phyloP scores from a whole-genome alignment of 768 basidiomycete species.

The Coprinellus micaceus region DNA sequence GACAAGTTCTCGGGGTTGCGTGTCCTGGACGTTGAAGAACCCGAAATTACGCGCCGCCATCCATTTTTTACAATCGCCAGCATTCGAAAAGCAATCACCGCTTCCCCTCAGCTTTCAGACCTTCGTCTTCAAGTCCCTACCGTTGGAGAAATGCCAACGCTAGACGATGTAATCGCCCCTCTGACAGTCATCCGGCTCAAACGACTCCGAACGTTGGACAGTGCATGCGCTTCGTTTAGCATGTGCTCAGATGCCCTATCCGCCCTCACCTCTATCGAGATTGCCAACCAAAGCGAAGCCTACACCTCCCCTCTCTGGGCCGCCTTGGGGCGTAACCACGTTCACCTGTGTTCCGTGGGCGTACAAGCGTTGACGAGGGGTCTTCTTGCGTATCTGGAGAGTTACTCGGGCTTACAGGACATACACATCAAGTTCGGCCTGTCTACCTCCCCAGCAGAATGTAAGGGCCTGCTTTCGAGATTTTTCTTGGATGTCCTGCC shows the following conservation, averaged over 20 bases:
- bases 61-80: not conserved
- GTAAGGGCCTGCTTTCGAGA: not conserved
- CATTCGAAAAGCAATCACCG: no score
- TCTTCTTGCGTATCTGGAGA: not conserved
- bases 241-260: not conserved
- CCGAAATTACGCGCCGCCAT: not conserved
- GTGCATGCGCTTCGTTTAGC: not conserved
- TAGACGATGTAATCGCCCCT: constrained; percentile 1
- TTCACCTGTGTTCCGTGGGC: not conserved
- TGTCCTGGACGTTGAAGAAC: not conserved
- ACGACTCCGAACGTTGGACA: not conserved
- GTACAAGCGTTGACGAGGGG: not conserved
- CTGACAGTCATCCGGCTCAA: not conserved
- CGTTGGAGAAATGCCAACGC: not conserved
- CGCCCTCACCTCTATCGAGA: constrained; percentile 1
- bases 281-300: not conserved
- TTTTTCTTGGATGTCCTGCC: not conserved
- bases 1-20: constrained; percentile 5
- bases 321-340: not conserved
- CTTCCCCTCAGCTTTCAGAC: constrained; percentile 1
- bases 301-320: not conserved
- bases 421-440: not conserved
- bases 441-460: not conserved
- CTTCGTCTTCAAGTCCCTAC: not conserved
- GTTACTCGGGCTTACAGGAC: not conserved